Conservation (phyloP, 164 flowering plant genomes). For the Aristolochia fimbriata region DNA sequence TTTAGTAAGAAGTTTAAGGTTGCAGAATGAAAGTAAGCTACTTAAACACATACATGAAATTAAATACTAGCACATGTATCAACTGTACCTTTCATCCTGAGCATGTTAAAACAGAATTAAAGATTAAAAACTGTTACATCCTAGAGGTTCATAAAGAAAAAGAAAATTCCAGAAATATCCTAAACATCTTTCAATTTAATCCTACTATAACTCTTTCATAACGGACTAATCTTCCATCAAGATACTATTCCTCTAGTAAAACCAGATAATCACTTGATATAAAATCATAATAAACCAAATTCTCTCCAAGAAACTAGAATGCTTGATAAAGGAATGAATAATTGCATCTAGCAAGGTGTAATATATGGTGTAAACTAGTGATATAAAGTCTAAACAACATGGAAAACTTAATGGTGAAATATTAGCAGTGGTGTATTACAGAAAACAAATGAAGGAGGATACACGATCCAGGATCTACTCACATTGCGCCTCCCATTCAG, state of each 20-base stretch:
- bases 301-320: not conserved
- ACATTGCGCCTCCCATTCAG: conserved; percentile 76
- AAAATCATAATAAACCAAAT: no score
- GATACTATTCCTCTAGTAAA: no score
- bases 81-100: not conserved
- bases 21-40: not conserved
- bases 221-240: no score
- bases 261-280: no score
- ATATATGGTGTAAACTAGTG: not conserved
- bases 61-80: not conserved
- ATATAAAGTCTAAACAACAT: not conserved
- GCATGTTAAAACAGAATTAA: not conserved
- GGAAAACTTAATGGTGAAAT: not conserved
- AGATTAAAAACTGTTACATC: no score
- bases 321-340: not conserved
- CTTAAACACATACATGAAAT: not conserved
- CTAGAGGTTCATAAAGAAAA: no score
- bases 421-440: not conserved
- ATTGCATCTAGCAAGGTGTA: not conserved
- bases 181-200: no score
- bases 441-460: not conserved
- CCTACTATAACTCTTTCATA: no score
- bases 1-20: not conserved
- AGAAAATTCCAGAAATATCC: no score
- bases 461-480: conserved; percentile 15